Evolutionary conservation across 352 stramenopile genomes (phyloP), one percentile per base, ranked within the genome.

Genomic region (Globisporangium nodosum): DNA sequence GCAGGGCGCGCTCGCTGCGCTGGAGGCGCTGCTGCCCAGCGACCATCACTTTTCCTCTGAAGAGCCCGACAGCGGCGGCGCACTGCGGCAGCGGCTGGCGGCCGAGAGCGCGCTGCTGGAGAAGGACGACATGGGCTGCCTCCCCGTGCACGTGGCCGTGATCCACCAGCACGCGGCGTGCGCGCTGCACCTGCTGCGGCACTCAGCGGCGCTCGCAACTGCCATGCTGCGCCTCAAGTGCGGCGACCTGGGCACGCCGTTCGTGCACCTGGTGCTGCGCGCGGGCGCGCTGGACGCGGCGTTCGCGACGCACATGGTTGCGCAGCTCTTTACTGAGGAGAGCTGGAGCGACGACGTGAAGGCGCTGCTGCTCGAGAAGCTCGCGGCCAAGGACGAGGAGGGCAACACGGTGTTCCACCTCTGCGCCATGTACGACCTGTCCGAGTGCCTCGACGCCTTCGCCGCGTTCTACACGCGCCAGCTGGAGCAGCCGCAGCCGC

Each of bases 121-220:
- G 52, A 88, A 88, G 56, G 87, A 96, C 64, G 77, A 90, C 51
- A 89, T 88, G 74, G 85, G 85, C 21, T 92, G 87, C 52, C 73
- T 93, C 40, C 82, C 88, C 8, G 58, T 96, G 18, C 85, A 95
- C 52, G 65, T 90, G 39, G 83, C 80, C 16, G 47, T 85, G 21
- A 76, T 93, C 52, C 66, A 93, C 60, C 72, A 87, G 56, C 72
- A 63, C 40, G 39, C 58, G 5, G 71, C 71, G 18, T 81, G 66
- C 47, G 64, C 65, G 40, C 30, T 74, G 40, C 74, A 88, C 55
- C 30, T 91, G 40, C 61, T 90, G 35, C 73, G 66, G 46, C 83
- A 87, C 66, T 93, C 81, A 33, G 62, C 80, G 5, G 69, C 76
- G 54, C 83, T 93, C 30, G 80, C 74, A 39, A 73, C 73, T 42